phyloP scores from a whole-genome alignment of 371 early-diverging fungal species.

The Nematocida homosporus region DNA sequence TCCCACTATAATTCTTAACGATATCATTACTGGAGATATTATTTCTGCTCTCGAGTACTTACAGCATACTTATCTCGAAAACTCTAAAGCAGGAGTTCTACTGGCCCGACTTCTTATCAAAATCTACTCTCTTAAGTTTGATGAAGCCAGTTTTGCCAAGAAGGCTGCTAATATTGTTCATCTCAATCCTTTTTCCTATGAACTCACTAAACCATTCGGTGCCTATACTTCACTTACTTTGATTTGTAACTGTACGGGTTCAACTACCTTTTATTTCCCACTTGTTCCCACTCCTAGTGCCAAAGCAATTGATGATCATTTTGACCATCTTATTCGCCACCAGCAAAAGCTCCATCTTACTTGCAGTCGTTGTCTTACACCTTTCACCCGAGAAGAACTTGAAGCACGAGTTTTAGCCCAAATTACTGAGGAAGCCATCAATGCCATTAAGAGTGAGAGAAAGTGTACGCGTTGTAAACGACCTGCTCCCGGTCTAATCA shows the following conservation, averaged over 20 bases:
- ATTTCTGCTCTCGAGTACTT: slow-evolving; percentile 30
- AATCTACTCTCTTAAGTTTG: slow-evolving; percentile 6
- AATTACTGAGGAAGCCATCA: slow-evolving; percentile 1
- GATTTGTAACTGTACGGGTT: slow-evolving; percentile 15
- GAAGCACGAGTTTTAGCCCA: neutral
- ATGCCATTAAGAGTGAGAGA: slow-evolving; percentile 35
- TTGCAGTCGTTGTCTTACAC: slow-evolving; percentile 11
- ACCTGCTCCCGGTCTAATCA: neutral
- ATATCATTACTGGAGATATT: neutral
- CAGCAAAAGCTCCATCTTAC: neutral
- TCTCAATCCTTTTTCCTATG: slow-evolving; percentile 31
- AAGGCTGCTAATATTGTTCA: slow-evolving; percentile 13
- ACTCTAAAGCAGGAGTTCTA: neutral
- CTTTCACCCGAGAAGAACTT: neutral
- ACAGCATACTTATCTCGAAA: neutral
- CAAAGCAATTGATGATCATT: slow-evolving; percentile 2
- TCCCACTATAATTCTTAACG: neutral
- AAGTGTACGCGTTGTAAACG: slow-evolving; percentile 34
- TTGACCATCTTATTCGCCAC: slow-evolving; percentile 1
- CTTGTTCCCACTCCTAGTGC: neutral
- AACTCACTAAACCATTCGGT: neutral
- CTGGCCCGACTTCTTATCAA: slow-evolving; percentile 34
- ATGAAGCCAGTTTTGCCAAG: neutral
- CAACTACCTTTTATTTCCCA: slow-evolving; percentile 1
- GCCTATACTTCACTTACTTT: neutral